Percentiles rank a stretch among this genome's conserved stretches.
phyloP scores from a whole-genome alignment of 495 filamentous ascomycete genomes.

The Viridothelium virens region DNA sequence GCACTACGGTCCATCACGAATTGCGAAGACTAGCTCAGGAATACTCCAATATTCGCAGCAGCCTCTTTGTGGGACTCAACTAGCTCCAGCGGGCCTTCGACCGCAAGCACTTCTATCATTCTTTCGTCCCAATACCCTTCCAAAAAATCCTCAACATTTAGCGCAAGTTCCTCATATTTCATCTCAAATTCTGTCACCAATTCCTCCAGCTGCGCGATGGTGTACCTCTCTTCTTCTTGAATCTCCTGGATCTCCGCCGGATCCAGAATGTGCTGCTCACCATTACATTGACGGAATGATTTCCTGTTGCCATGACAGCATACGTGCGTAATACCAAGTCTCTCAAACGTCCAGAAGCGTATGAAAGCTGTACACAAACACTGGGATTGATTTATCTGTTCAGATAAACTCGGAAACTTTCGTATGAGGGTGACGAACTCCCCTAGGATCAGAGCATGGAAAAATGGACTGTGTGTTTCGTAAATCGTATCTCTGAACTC shows the following conservation, averaged over 20 bases:
- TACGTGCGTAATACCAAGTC: not conserved
- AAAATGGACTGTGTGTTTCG: not conserved
- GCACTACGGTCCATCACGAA: no score
- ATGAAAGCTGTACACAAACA: not conserved
- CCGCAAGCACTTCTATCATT: slow-evolving; percentile 3
- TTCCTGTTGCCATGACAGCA: not conserved
- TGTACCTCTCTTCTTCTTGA: slow-evolving; percentile 8
- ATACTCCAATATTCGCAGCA: not conserved
- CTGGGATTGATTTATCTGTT: not conserved
- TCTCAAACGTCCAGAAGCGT: slow-evolving; percentile 9
- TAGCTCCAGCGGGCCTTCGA: not conserved
- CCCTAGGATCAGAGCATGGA: not conserved
- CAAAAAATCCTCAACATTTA: not conserved
- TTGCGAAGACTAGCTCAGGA: no score
- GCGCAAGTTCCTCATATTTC: slow-evolving; percentile 2
- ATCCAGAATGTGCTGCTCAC: not conserved
- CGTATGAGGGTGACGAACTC: slow-evolving; percentile 5
- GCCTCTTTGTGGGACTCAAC: not conserved
- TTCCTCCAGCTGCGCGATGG: not conserved
- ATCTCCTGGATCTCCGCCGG: not conserved
- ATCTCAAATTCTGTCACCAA: not conserved
- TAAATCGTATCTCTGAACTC: not conserved
- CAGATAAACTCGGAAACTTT: not conserved
- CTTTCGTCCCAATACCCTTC: not conserved
- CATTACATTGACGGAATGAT: not conserved